Evolutionary conservation across 2,329 filamentous ascomycete species (phyloP).

Genomic region (Colletotrichum eleusines): DNA sequence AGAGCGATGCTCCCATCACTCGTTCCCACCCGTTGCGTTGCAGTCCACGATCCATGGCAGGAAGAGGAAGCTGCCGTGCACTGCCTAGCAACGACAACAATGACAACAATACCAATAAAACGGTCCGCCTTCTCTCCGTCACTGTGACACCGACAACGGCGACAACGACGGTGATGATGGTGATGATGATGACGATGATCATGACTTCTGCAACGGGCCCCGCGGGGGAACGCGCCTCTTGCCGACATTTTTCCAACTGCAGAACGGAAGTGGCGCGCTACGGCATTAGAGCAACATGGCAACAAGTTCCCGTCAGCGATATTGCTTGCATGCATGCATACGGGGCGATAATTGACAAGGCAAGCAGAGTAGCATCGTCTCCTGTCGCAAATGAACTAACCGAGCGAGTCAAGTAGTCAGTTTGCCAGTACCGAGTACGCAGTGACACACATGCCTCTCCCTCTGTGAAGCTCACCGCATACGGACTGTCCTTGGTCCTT

Average conservation of each 20-base stretch:
- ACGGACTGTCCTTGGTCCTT: too few relatives aligned
- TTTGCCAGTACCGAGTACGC: too few relatives aligned
- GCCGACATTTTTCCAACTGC: too few relatives aligned
- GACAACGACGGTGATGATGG: background rate
- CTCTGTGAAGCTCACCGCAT: conserved; percentile 10
- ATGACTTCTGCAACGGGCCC: conserved; percentile 7
- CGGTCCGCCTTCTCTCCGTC: background rate
- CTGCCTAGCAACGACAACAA: too few relatives aligned
- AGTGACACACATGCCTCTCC: too few relatives aligned
- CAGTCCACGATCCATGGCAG: too few relatives aligned
- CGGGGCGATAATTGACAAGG: background rate
- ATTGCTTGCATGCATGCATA: conserved; percentile 5
- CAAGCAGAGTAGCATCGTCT: conserved; percentile 5
- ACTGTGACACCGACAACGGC: background rate
- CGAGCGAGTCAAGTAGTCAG: background rate
- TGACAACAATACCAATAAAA: too few relatives aligned
- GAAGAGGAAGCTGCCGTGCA: too few relatives aligned
- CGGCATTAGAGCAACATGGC: conserved; percentile 5
- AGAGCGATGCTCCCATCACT: background rate
- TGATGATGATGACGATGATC: background rate
- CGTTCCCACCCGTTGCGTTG: background rate
- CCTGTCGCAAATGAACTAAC: background rate
- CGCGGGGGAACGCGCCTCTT: background rate
- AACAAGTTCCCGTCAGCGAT: background rate
- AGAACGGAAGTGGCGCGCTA: background rate